Percentiles rank a stretch among this genome's conserved stretches.
phyloP scores from a whole-genome alignment of 1,139 yeast species.

The Geotrichum klebahnii region DNA sequence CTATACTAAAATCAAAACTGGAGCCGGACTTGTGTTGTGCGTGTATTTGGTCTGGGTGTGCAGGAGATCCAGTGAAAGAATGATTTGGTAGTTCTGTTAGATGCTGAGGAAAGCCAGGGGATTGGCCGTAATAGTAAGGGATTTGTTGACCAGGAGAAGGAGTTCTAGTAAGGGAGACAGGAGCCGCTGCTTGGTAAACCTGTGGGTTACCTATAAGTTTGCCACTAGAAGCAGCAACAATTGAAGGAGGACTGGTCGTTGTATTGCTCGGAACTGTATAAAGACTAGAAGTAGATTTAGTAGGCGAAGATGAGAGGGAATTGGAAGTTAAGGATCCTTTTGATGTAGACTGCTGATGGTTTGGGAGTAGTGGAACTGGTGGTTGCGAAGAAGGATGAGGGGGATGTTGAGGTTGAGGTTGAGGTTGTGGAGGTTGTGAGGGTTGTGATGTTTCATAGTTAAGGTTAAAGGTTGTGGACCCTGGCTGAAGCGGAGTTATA shows the following conservation, averaged over 20 bases:
- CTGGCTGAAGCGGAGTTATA: neutral
- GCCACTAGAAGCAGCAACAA: neutral
- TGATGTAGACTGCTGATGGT: constrained; percentile 2
- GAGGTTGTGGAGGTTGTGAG: neutral
- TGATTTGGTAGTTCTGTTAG: neutral
- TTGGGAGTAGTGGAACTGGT: neutral
- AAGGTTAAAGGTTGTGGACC: neutral
- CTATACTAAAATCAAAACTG: constrained; percentile 12
- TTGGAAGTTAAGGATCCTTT: constrained; percentile 7
- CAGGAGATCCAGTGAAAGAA: neutral
- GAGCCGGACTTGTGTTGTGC: constrained; percentile 2
- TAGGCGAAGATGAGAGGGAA: constrained; percentile 10
- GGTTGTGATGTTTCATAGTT: neutral
- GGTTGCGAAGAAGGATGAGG: neutral
- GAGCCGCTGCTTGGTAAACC: neutral
- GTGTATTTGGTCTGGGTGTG: neutral
- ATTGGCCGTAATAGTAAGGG: neutral
- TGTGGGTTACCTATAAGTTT: neutral
- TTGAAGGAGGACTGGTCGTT: neutral
- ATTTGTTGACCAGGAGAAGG: neutral
- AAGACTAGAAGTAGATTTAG: constrained; percentile 4
- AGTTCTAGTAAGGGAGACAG: neutral
- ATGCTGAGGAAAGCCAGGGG: constrained; percentile 1
- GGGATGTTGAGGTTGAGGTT: neutral
- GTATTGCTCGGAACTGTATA: constrained; percentile 8